Base-by-base conservation (phyloP, 2,329 filamentous ascomycete species). In the Trichoderma hamatum region DNA sequence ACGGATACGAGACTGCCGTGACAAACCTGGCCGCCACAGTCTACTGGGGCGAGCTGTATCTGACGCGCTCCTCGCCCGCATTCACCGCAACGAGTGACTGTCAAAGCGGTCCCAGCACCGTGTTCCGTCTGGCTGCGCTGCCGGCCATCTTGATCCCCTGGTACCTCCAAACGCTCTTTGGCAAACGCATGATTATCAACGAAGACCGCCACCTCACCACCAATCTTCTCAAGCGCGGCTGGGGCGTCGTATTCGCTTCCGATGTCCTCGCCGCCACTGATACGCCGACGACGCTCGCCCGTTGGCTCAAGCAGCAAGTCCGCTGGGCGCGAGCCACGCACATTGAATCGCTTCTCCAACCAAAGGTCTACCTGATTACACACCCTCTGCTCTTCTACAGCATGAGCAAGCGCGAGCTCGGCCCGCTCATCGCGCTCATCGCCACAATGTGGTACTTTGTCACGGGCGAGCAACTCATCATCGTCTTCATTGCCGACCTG, bases 221-320 rank as follows among this genome's bases (percentile, higher is more conserved):
- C 13, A 73, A 74, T 43, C 74, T 75, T 5, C 72, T 75, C 7
- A 46, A 58, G 9, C 72, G 73, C 16, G 74, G 74, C 56, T 77
- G 75, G 75, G 75, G 75, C 24, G 73, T 73, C 9, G 70, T 74
- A 24, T 76, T 76, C 62, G 73, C 75, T n/a, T 72, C 74, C 3
- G 75, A 75, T 63, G 75, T 75, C 7, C 70, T 74, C 10, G 69
- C 73, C 1, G 59, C 71, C 5, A 75, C 74, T 2, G 74, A 75
- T 19, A 74, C 74, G 2, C 74, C 74, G 0, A 73, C 73, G 1
- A 74, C 72, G 3, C 62, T 75, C 10, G 64, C 72, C 3, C 70
- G 74, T 69, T 75, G 74, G 74, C 70, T 75, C 46, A 72, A 71
- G 66, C 74, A 75, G 36, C 74, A 75, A 34, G 72, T 75, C 3